Evolutionary conservation across 305 asterid species (phyloP).

Genomic region (Salvia sclarea): DNA sequence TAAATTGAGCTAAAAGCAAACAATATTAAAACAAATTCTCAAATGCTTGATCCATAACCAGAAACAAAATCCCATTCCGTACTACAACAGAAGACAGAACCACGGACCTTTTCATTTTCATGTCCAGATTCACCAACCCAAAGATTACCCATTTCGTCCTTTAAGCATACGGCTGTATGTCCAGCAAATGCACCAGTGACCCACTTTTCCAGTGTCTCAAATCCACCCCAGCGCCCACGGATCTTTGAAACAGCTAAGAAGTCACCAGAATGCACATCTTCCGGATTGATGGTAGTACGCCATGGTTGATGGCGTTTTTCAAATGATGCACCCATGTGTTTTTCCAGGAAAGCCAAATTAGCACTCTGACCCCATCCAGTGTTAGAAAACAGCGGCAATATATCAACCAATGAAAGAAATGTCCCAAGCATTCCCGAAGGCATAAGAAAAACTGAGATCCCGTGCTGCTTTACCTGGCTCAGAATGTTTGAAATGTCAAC

Average conservation of each 20-base stretch:
- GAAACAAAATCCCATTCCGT: neutral
- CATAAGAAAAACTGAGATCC: slow-evolving; percentile 95
- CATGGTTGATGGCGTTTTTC: slow-evolving; percentile 72
- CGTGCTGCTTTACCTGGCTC: slow-evolving; percentile 95
- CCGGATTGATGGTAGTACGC: slow-evolving; percentile 65
- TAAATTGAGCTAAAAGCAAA: neutral
- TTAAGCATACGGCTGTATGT: slow-evolving; percentile 95
- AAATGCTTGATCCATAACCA: neutral
- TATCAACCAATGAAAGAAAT: slow-evolving; percentile 89
- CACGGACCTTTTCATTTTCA: slow-evolving; percentile 88
- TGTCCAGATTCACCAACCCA: slow-evolving; percentile 99
- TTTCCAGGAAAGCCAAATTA: slow-evolving; percentile 78
- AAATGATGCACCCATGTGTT: slow-evolving; percentile 96
- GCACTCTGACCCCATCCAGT: slow-evolving; percentile 98
- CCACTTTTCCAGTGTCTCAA: slow-evolving; percentile 99
- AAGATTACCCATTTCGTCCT: slow-evolving; percentile 80
- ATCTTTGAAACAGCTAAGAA: slow-evolving; percentile 92
- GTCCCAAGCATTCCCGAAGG: slow-evolving; percentile 99
- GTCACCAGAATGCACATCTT: slow-evolving; percentile 88
- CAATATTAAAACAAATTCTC: slow-evolving; percentile 1
- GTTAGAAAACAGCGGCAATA: slow-evolving; percentile 90
- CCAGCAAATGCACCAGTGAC: slow-evolving; percentile 99
- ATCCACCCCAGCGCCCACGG: slow-evolving; percentile 99
- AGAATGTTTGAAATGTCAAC: slow-evolving; percentile 34
- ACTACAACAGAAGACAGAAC: too few species aligned